Conservation (phyloP, 352 stramenopile genomes). For the Phytopythium ostracodes region DNA sequence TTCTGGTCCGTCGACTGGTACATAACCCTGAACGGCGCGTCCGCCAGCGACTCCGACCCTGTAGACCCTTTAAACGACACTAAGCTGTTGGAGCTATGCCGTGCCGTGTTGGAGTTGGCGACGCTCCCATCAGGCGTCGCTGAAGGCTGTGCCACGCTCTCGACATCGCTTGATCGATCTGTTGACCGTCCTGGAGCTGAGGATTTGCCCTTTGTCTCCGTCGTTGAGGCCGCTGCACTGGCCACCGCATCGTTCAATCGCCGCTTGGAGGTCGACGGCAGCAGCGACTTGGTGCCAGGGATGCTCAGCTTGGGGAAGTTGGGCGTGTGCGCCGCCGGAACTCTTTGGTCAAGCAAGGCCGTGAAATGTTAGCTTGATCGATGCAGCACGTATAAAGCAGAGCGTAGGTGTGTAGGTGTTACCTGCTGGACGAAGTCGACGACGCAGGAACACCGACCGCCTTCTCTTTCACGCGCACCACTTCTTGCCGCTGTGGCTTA, state of each 20-base stretch:
- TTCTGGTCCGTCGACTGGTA: constrained; percentile 70
- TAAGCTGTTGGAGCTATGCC: not conserved
- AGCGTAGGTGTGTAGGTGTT: not conserved
- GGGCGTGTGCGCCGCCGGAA: constrained; percentile 15
- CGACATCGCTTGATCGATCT: not conserved
- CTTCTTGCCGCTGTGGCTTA: not conserved
- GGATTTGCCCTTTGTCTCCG: constrained; percentile 7
- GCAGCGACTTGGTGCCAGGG: constrained; percentile 34
- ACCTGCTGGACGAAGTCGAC: not conserved
- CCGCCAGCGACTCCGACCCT: constrained; percentile 13
- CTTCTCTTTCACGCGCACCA: not conserved
- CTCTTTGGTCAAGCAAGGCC: not conserved
- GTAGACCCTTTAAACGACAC: not conserved
- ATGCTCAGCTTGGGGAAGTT: constrained; percentile 59
- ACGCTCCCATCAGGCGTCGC: not conserved
- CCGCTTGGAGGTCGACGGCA: constrained; percentile 26
- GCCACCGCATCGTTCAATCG: constrained; percentile 6
- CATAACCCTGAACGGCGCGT: constrained; percentile 38
- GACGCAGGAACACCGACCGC: no score
- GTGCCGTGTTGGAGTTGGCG: not conserved
- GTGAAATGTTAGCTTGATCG: not conserved
- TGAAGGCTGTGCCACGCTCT: not conserved
- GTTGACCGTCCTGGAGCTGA: not conserved
- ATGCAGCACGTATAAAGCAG: not conserved
- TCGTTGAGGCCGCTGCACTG: not conserved